Evolutionary conservation across 1,284 basidiomycete genomes (phyloP).

Genomic region (Schizopora paradoxa): DNA sequence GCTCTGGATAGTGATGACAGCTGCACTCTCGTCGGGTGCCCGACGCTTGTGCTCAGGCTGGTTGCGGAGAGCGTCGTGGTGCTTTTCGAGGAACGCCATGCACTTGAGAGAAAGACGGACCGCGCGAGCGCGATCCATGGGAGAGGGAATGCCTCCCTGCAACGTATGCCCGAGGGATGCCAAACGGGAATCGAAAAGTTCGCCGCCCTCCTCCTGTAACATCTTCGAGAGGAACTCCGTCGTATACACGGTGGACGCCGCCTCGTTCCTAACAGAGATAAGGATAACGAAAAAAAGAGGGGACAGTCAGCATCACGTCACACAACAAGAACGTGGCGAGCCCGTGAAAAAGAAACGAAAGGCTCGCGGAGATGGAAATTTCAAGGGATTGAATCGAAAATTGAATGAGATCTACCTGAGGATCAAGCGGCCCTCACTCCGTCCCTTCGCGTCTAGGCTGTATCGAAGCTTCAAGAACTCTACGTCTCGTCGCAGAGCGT

Average conservation of each 20-base stretch:
- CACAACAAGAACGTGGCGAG: background rate
- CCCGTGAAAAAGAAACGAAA: background rate
- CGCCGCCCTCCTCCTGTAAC: constrained; percentile 87
- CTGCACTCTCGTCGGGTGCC: constrained; percentile 65
- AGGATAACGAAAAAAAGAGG: background rate
- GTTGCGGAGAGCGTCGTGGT: constrained; percentile 51
- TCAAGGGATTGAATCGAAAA: background rate
- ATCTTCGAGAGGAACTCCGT: constrained; percentile 93
- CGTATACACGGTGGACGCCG: constrained; percentile 83
- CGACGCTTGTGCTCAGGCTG: constrained; percentile 45
- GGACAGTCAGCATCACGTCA: background rate
- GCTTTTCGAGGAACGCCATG: constrained; percentile 89
- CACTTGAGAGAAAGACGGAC: constrained; percentile 87
- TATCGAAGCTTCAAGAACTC: constrained; percentile 88
- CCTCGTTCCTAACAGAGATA: constrained; percentile 69
- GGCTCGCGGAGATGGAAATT: background rate
- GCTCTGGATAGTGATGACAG: constrained; percentile 88
- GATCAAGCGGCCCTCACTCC: constrained; percentile 88
- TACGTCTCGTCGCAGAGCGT: constrained; percentile 80
- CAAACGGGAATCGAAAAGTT: constrained; percentile 90
- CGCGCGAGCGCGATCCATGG: constrained; percentile 88
- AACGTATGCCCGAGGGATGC: constrained; percentile 95
- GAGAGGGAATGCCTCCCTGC: constrained; percentile 93
- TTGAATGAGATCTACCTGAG: constrained; percentile 57
- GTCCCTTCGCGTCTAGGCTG: constrained; percentile 81